A percentile compares a stretch with the other conserved stretches of the same genome.
phyloP scores from a whole-genome alignment of 306 rosid genomes.

The Oxytropis ochrocephala region DNA sequence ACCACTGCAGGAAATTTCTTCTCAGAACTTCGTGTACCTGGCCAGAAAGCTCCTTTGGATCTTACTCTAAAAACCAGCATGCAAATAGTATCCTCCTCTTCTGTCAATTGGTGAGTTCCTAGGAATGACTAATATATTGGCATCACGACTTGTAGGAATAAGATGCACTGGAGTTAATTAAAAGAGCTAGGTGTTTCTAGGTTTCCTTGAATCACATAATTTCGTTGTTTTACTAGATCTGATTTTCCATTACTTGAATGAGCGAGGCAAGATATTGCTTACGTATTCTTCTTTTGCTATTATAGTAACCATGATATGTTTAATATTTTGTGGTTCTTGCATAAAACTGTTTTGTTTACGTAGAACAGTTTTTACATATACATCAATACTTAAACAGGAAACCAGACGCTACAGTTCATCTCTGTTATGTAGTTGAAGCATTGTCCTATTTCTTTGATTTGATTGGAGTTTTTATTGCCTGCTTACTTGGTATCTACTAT shows the following conservation, averaged over 20 bases:
- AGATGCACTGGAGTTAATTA: not conserved
- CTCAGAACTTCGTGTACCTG: constrained; percentile 44
- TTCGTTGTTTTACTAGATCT: not conserved
- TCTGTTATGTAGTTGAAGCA: not conserved
- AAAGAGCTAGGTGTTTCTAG: not conserved
- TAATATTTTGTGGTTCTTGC: not conserved
- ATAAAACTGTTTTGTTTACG: not conserved
- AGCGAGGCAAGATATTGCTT: not conserved
- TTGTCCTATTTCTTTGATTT: not conserved
- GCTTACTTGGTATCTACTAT: constrained; percentile 12
- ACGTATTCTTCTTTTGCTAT: not conserved
- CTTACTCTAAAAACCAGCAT: constrained; percentile 75
- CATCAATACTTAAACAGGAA: not conserved
- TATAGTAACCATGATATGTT: not conserved
- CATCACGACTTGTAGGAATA: constrained; percentile 4
- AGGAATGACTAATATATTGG: not conserved
- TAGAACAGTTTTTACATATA: not conserved
- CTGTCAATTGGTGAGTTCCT: constrained; percentile 53
- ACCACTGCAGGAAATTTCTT: constrained; percentile 33
- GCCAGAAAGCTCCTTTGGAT: constrained; percentile 80
- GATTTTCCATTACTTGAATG: not conserved
- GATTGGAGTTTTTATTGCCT: not conserved
- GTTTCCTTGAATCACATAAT: not conserved
- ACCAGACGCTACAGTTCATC: not conserved
- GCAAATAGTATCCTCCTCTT: constrained; percentile 58